Conservation (phyloP, 2,329 filamentous ascomycete genomes). For the Diaporthe sp. region DNA sequence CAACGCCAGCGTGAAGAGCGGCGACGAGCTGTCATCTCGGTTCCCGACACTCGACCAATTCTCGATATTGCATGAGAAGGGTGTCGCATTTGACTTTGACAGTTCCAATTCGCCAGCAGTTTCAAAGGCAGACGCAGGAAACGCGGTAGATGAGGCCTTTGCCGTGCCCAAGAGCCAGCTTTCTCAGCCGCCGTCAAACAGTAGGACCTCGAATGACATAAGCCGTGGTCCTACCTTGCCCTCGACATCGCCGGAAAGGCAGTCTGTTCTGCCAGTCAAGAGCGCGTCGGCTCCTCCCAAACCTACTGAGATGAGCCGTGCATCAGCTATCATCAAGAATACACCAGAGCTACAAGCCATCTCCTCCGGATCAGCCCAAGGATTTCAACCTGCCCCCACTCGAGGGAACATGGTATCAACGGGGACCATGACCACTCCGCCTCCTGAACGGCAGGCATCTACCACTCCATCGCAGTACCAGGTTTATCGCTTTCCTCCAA, state of each 20-base stretch:
- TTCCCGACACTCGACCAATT: constrained; percentile 97
- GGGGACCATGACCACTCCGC: constrained; percentile 83
- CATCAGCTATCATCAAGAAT: constrained; percentile 74
- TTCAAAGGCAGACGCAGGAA: constrained; percentile 72
- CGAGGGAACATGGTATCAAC: constrained; percentile 65
- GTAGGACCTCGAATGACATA: constrained; percentile 49
- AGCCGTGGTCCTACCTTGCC: constrained; percentile 49
- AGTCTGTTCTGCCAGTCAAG: constrained; percentile 54
- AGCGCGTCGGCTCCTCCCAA: constrained; percentile 58
- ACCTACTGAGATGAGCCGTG: constrained; percentile 67
- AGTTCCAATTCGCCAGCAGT: constrained; percentile 62
- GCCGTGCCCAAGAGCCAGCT: constrained; percentile 57
- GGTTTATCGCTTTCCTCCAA: constrained; percentile 59
- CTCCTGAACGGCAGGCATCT: constrained; percentile 58
- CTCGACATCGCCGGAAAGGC: constrained; percentile 46
- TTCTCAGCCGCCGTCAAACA: constrained; percentile 47
- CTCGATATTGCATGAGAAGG: constrained; percentile 87
- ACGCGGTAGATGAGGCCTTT: constrained; percentile 85
- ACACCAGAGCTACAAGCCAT: constrained; percentile 74
- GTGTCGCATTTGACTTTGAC: constrained; percentile 88
- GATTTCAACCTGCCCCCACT: constrained; percentile 49
- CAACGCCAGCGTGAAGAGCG: constrained; percentile 60
- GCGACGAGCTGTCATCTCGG: constrained; percentile 84
- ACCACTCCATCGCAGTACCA: constrained; percentile 59
- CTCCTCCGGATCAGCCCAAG: constrained; percentile 58